Base-by-base conservation (phyloP, 2,329 filamentous ascomycete species). In the Triangularia verruculosa region DNA sequence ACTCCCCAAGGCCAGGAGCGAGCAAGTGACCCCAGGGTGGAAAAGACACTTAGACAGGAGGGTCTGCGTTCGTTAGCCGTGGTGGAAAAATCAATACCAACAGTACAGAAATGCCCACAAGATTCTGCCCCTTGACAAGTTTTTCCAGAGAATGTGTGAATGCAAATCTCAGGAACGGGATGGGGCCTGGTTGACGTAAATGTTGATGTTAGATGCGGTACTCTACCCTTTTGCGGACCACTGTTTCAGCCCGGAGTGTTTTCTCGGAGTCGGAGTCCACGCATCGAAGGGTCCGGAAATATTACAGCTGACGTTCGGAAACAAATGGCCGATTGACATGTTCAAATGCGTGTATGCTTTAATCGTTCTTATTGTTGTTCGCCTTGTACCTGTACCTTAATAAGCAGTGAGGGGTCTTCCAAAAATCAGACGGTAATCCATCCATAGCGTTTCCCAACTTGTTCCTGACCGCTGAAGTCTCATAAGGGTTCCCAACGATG, bases 11-110 rank as follows among this genome's bases (percentile, higher is more conserved):
- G 34, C 34, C 15, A n/a, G n/a, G 34, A 43, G 39, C 22, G 20
- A 58, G 17, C 56, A 8, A 22, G 56, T n/a, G 22, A n/a, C 30
- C 22, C 56, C 32, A 39, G 56, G 39, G 56, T 20, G n/a, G 32
- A 24, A 39, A 20, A 15, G 27, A 39, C 39, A 59, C 24, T 22
- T 59, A 59, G 57, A 39, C n/a, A 59, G 47, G n/a, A 25, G 57
- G 34, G 32, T 52, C 15, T 27, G 34, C 25, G 17, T 59, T 34
- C 25, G 17, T 59, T 34, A 34, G 28, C 17, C 32, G 32, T 34
- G 28, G n/a, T n/a, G 57, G 27, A 27, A 22, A 17, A 20, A 59
- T 51, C 52, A 59, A 52, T 51, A 59, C 57, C 57, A 59, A 43
- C 57, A 27, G 28, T 47, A 47, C 39, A n/a, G 20, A 7, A 47